Conservation (phyloP, 306 rosid species). For the Begonia masoniana region DNA sequence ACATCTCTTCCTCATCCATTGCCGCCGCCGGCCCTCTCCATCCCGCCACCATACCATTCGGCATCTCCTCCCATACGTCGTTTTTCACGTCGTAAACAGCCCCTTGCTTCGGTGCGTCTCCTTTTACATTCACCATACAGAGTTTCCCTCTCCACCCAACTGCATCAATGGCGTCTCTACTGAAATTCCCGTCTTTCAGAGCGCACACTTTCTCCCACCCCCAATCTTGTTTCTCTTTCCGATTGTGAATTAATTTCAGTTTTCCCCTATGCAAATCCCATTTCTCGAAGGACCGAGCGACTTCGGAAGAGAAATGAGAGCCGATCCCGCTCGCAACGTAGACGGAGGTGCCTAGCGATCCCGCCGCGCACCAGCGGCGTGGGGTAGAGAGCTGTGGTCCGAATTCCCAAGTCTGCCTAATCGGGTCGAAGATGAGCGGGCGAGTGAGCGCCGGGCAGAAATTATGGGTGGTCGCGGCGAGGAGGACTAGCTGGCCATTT, state of each 20-base stretch:
- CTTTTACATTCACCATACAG: conserved; percentile 71
- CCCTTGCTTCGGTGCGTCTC: conserved; percentile 34
- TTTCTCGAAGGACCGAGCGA: conserved; percentile 19
- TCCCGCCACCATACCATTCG: conserved; percentile 60
- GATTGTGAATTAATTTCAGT: neutral
- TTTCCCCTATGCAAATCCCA: conserved; percentile 10
- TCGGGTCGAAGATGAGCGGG: conserved; percentile 53
- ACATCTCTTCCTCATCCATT: conserved; percentile 71
- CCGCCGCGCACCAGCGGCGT: conserved; percentile 77
- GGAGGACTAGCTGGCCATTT: conserved; percentile 35
- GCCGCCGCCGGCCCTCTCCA: conserved; percentile 93
- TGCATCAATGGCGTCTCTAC: conserved; percentile 82
- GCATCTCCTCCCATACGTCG: conserved; percentile 60
- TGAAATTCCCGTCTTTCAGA: conserved; percentile 41
- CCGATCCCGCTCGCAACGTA: conserved; percentile 44
- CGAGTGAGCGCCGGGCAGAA: conserved; percentile 50
- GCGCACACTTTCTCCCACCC: conserved; percentile 19
- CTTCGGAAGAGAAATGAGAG: conserved; percentile 24
- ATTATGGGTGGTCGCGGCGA: conserved; percentile 57
- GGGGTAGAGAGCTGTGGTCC: conserved; percentile 41
- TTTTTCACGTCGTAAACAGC: conserved; percentile 33
- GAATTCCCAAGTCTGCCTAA: conserved; percentile 18
- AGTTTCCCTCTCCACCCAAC: conserved; percentile 75
- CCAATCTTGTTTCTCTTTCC: neutral
- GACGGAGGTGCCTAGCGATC: conserved; percentile 5